Conservation (phyloP, 805 yeast species). For the Sugiyamaella lignohabitans region DNA sequence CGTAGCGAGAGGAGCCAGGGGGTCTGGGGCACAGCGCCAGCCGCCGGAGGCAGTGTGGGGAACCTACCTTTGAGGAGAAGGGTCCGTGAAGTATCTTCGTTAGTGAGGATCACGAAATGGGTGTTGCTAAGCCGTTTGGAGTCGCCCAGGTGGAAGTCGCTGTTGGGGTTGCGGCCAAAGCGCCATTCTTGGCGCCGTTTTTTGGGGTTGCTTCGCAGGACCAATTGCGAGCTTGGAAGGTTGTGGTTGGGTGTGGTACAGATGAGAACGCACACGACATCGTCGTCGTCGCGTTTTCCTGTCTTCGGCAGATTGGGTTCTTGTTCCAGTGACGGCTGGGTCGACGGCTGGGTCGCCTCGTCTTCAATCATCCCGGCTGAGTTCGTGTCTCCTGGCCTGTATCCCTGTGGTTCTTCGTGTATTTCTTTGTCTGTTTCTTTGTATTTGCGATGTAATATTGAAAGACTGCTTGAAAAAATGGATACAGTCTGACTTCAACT, state of each 20-base stretch:
- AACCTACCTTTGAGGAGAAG: background rate
- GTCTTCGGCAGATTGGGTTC: too few species aligned
- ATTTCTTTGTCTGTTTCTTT: too few species aligned
- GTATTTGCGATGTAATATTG: too few species aligned
- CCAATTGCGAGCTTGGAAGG: constrained; percentile 5
- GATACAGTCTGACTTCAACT: too few species aligned
- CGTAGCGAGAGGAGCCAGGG: background rate
- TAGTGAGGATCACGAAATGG: constrained; percentile 46
- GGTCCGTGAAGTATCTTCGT: background rate
- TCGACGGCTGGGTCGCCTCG: constrained; percentile 7
- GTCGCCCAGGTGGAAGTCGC: constrained; percentile 51
- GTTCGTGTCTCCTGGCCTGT: too few species aligned
- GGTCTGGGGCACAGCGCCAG: background rate
- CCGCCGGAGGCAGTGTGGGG: background rate
- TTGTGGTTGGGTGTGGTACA: constrained; percentile 13
- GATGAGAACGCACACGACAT: constrained; percentile 18
- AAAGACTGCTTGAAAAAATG: too few species aligned
- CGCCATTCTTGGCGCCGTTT: constrained; percentile 53
- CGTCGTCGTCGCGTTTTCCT: background rate
- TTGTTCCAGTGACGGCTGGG: constrained; percentile 1
- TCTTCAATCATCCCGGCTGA: constrained; percentile 7
- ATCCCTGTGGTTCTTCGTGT: too few species aligned
- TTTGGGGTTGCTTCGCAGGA: constrained; percentile 2
- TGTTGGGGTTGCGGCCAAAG: constrained; percentile 65
- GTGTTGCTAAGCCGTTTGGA: constrained; percentile 65